Conservation (phyloP, 805 yeast species). For the Ogataea methylovora region DNA sequence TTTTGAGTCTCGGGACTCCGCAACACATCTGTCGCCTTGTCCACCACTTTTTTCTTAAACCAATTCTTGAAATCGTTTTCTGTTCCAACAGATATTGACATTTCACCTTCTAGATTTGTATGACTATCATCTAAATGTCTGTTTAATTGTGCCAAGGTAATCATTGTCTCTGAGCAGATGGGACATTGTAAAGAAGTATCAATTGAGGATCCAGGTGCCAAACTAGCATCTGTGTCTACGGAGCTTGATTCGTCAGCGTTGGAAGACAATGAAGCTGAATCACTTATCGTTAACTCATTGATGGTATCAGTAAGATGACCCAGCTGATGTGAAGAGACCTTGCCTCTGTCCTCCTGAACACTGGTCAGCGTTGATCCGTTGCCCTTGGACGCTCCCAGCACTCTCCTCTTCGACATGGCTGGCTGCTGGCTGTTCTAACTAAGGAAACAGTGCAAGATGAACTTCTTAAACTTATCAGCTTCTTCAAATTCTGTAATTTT, state of each 20-base stretch:
- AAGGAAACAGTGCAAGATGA: too few species aligned
- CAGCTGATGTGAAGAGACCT: not conserved
- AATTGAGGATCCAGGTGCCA: not conserved
- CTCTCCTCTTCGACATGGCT: constrained; percentile 17
- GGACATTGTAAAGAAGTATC: constrained; percentile 43
- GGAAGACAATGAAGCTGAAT: too few species aligned
- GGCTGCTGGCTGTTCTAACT: too few species aligned
- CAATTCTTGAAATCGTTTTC: constrained; percentile 35
- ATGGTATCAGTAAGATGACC: too few species aligned
- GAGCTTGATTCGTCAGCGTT: constrained; percentile 4
- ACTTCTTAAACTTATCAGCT: too few species aligned
- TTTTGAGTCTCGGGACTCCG: constrained; percentile 19
- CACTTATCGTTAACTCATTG: too few species aligned
- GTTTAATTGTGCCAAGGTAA: constrained; percentile 48
- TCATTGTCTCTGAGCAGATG: constrained; percentile 56
- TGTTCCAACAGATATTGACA: constrained; percentile 1
- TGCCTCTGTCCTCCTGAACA: not conserved
- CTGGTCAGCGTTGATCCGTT: not conserved
- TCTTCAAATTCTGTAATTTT: too few species aligned
- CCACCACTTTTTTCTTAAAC: constrained; percentile 32
- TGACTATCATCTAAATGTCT: constrained; percentile 70
- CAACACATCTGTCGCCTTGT: constrained; percentile 29
- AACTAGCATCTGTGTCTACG: constrained; percentile 3
- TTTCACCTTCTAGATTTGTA: constrained; percentile 18
- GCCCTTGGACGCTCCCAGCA: constrained; percentile 9